Conservation (phyloP, 2,329 filamentous ascomycete species). For the Fusarium pilosicola region DNA sequence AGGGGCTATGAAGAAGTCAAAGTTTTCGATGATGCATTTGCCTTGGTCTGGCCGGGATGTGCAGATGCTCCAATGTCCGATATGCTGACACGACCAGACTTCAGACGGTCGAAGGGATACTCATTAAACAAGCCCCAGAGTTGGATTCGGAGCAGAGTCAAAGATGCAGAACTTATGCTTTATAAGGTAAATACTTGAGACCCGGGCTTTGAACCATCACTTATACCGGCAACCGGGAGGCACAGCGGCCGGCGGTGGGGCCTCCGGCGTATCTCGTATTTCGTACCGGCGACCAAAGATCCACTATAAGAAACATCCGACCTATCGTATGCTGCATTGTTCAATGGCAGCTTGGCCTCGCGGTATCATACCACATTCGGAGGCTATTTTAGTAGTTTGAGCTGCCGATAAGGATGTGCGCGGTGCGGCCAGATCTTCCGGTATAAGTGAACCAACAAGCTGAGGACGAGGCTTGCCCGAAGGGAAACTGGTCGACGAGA, state of each 20-base stretch:
- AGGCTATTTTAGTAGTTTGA: neutral
- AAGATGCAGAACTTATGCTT: accelerated
- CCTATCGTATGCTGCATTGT: constrained; percentile 8
- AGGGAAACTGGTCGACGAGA: neutral
- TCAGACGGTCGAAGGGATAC: neutral
- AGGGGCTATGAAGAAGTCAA: neutral
- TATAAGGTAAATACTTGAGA: neutral
- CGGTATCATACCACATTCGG: constrained; percentile 29
- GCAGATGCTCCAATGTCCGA: constrained; percentile 24
- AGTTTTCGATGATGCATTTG: neutral
- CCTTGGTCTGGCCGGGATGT: neutral
- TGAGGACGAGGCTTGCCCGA: neutral
- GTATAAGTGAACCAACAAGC: neutral
- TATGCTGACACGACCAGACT: constrained; percentile 4
- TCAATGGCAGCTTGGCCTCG: constrained; percentile 12
- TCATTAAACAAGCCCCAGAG: too few species aligned
- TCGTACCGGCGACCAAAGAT: constrained; percentile 25
- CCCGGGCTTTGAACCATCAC: neutral
- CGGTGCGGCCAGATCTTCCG: neutral
- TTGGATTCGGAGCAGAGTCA: accelerated
- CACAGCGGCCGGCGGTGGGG: constrained; percentile 22
- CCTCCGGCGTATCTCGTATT: constrained; percentile 30
- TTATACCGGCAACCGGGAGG: constrained; percentile 9
- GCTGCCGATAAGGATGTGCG: neutral
- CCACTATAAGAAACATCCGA: neutral